Percentiles rank a stretch among this genome's conserved stretches.
Conservation (phyloP, 495 filamentous ascomycete species). For the Choiromyces venosus region DNA sequence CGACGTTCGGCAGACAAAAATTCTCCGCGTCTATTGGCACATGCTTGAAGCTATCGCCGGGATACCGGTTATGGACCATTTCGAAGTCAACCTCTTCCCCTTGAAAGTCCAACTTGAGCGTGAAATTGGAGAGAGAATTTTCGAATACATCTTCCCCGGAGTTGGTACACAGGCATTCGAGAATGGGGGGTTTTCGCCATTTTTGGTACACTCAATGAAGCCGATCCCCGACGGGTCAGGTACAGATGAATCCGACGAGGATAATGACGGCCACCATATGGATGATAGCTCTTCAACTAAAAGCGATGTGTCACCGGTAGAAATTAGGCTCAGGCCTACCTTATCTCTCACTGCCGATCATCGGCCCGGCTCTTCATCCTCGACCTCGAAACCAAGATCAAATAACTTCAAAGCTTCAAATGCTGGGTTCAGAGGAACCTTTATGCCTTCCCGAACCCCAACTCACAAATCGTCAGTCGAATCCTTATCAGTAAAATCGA, state of each 20-base stretch:
- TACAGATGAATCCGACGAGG: constrained; percentile 55
- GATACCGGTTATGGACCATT: constrained; percentile 94
- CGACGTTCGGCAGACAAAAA: constrained; percentile 52
- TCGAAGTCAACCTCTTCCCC: constrained; percentile 89
- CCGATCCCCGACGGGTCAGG: constrained; percentile 52
- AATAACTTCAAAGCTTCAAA: constrained; percentile 34
- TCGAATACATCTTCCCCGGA: constrained; percentile 96
- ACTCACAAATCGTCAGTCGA: constrained; percentile 35
- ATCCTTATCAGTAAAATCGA: constrained; percentile 32
- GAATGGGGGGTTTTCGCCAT: constrained; percentile 68
- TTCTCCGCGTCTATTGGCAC: constrained; percentile 91
- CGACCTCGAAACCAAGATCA: constrained; percentile 23
- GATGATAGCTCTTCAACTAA: constrained; percentile 42
- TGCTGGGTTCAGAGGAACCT: constrained; percentile 26
- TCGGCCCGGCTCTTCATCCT: constrained; percentile 31
- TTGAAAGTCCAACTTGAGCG: constrained; percentile 90
- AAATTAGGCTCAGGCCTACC: constrained; percentile 28
- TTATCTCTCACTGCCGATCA: constrained; percentile 28
- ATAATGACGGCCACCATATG: constrained; percentile 24
- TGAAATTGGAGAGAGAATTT: constrained; percentile 87
- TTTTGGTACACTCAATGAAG: constrained; percentile 72
- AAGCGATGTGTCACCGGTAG: constrained; percentile 33
- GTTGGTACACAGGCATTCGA: constrained; percentile 56
- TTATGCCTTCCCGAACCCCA: constrained; percentile 29
- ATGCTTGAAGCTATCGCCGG: constrained; percentile 98